Conservation (phyloP, 2,329 filamentous ascomycete species). For the Monosporascus sp. region DNA sequence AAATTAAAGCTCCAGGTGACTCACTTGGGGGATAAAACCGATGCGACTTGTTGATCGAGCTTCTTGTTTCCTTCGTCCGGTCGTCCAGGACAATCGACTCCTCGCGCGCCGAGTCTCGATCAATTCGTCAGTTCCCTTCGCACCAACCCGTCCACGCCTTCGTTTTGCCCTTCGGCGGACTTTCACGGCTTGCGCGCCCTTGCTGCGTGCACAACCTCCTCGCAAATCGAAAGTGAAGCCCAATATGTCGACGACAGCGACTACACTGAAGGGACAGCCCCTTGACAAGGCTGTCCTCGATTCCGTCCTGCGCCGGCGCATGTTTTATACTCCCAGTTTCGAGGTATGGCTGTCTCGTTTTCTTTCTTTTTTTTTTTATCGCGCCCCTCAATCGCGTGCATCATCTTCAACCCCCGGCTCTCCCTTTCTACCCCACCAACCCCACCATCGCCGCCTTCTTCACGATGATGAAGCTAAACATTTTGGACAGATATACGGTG, state of each 20-base stretch:
- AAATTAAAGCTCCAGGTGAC: not conserved
- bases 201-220: not conserved
- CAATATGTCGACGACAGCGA: conserved; percentile 50
- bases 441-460: not conserved
- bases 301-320: conserved; percentile 76
- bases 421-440: not conserved
- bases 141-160: not conserved
- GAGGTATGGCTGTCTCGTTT: conserved; percentile 39
- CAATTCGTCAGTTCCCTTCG: not conserved
- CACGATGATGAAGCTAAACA: not conserved
- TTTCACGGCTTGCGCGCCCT: not conserved
- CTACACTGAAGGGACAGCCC: conserved; percentile 83
- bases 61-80: not conserved
- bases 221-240: not conserved
- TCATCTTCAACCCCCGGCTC: not conserved
- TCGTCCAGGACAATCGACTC: not conserved
- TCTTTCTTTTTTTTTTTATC: not conserved
- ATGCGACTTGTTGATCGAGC: not conserved
- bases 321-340: conserved; percentile 94
- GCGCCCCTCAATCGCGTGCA: not conserved
- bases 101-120: not conserved
- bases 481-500: conserved; percentile 66
- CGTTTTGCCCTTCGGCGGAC: not conserved
- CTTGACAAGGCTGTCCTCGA: conserved; percentile 81
- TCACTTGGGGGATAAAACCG: not conserved